These are phyloP conservation scores for Arthromyces matolae DNA, from an alignment of 768 basidiomycete species.

Conservation along the genomic window DNA sequence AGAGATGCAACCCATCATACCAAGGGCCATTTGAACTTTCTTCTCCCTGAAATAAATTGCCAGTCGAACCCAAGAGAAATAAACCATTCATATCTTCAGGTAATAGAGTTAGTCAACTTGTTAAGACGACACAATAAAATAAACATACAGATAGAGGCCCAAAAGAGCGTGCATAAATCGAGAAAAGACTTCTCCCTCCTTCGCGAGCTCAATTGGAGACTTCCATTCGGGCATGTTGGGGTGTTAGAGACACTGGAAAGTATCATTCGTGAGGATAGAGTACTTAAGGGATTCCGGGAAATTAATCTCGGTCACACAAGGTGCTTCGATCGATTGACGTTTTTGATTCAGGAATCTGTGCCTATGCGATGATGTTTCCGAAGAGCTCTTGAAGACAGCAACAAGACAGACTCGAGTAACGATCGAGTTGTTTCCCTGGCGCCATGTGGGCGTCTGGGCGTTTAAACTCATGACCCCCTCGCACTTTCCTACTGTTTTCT, in stretches of 20 bases:
- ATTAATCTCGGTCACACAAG: neutral
- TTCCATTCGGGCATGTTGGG: slow-evolving; percentile 52
- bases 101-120: neutral
- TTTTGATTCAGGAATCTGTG: no score
- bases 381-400: no score
- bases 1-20: slow-evolving; percentile 47
- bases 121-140: neutral
- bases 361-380: no score
- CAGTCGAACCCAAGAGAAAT: slow-evolving; percentile 62
- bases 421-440: no score
- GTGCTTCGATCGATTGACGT: no score
- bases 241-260: neutral
- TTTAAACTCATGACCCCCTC: no score
- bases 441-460: no score
- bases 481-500: no score
- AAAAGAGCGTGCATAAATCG: slow-evolving; percentile 57
- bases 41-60: slow-evolving; percentile 53
- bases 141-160: slow-evolving; percentile 50
- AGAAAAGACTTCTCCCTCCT: slow-evolving; percentile 41
- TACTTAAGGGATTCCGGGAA: slow-evolving; percentile 3
- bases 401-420: no score
- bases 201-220: slow-evolving; percentile 41
- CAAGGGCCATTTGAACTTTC: slow-evolving; percentile 65
- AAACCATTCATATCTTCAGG: slow-evolving; percentile 57
- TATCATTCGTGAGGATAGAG: neutral